phyloP scores from a whole-genome alignment of 768 basidiomycete species.

The Amanita pseudoporphyria region DNA sequence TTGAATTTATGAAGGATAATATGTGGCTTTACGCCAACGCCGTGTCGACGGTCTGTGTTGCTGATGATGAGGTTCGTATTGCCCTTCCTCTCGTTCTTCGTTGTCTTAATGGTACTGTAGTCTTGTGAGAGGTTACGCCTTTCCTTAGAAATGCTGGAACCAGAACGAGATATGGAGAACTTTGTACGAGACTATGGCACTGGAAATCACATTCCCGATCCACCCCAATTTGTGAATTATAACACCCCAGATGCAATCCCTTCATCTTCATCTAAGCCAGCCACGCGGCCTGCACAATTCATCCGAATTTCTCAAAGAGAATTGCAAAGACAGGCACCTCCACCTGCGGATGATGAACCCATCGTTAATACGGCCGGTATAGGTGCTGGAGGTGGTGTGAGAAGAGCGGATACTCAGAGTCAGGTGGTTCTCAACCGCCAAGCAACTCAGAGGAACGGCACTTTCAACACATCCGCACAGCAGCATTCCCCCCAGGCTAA shows the following conservation, averaged over 20 bases:
- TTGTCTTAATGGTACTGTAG: constrained; percentile 28
- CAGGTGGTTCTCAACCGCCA: constrained; percentile 20
- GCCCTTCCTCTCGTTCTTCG: not conserved
- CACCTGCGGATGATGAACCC: constrained; percentile 31
- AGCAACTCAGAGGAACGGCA: constrained; percentile 20
- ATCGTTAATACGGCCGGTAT: constrained; percentile 56
- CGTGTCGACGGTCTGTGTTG: constrained; percentile 91
- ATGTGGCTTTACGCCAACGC: constrained; percentile 96
- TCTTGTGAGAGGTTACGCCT: constrained; percentile 87
- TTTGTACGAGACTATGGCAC: constrained; percentile 89
- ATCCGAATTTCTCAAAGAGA: constrained; percentile 33
- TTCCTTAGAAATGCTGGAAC: constrained; percentile 82
- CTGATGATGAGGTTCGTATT: constrained; percentile 80
- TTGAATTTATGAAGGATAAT: constrained; percentile 91
- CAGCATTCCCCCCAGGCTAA: constrained; percentile 22
- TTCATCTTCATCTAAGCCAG: constrained; percentile 44
- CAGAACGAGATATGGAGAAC: constrained; percentile 78
- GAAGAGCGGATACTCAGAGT: constrained; percentile 22
- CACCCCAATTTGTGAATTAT: constrained; percentile 82
- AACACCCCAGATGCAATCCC: constrained; percentile 56
- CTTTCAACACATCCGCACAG: constrained; percentile 8
- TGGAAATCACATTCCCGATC: constrained; percentile 79
- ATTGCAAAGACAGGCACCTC: constrained; percentile 19
- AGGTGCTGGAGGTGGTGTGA: constrained; percentile 50
- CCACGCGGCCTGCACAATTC: constrained; percentile 51